Conservation (phyloP, 345 rosid genomes). For the Combretum micranthum region DNA sequence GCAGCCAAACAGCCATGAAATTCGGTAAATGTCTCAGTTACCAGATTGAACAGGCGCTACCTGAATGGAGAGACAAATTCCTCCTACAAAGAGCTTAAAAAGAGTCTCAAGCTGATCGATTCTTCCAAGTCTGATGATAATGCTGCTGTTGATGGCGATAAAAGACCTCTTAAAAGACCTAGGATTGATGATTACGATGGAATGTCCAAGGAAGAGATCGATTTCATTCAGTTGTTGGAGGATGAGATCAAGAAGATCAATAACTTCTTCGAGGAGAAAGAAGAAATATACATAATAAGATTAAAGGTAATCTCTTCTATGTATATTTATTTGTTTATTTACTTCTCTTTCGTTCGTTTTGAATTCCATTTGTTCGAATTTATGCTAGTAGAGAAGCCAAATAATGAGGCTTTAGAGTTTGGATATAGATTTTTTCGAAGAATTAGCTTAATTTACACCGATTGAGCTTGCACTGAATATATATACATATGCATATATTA, state of each 20-base stretch:
- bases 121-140: conserved; percentile 13
- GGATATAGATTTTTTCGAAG: no score
- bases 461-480: no score
- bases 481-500: no score
- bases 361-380: neutral
- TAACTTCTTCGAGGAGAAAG: conserved; percentile 84
- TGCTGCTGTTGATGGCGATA: no score
- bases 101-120: conserved; percentile 29
- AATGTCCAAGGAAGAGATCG: conserved; percentile 17
- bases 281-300: conserved; percentile 88
- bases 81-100: conserved; percentile 52
- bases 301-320: conserved; percentile 46
- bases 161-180: conserved; percentile 11
- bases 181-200: conserved; percentile 7
- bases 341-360: neutral
- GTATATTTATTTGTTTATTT: neutral
- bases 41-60: conserved; percentile 39
- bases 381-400: no score
- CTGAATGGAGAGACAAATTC: conserved; percentile 53
- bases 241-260: conserved; percentile 91
- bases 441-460: no score
- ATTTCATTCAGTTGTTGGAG: conserved; percentile 46
- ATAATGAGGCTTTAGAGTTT: no score
- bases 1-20: conserved; percentile 23
- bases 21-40: conserved; percentile 51